Evolutionary conservation across 768 basidiomycete species (phyloP).

Genomic region (Phaeolepiota aurea): DNA sequence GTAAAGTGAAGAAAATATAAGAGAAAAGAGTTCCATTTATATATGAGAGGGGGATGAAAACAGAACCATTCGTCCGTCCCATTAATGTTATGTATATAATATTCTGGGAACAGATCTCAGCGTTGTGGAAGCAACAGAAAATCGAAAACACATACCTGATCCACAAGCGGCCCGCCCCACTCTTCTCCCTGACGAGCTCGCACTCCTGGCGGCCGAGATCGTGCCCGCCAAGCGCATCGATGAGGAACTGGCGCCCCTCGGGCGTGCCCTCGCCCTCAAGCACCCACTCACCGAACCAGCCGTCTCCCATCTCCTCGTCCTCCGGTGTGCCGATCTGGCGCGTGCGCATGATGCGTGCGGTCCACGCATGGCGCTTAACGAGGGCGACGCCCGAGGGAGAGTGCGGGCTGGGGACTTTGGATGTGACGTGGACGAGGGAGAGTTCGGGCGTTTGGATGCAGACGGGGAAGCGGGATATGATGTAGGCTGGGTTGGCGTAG

Average conservation of each 20-base stretch:
- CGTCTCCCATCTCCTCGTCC: slow-evolving; percentile 43
- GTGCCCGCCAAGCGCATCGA: slow-evolving; percentile 43
- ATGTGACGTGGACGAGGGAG: slow-evolving; percentile 34
- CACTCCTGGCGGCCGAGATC: slow-evolving; percentile 22
- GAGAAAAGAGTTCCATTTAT: no score
- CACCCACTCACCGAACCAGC: slow-evolving; percentile 73
- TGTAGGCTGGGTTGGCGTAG: slow-evolving; percentile 24
- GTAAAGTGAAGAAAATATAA: no score
- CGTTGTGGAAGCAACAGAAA: no score
- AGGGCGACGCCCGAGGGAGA: slow-evolving; percentile 51
- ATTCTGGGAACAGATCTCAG: no score
- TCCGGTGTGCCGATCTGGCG: slow-evolving; percentile 16
- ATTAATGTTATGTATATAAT: no score
- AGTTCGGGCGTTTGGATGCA: slow-evolving; percentile 37
- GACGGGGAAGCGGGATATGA: slow-evolving; percentile 25
- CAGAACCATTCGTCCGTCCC: no score
- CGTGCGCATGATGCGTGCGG: slow-evolving; percentile 32
- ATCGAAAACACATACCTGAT: slow-evolving; percentile 37
- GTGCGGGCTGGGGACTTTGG: slow-evolving; percentile 48
- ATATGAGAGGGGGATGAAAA: no score
- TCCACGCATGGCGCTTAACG: slow-evolving; percentile 61
- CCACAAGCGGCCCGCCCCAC: slow-evolving; percentile 53
- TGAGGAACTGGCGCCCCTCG: slow-evolving; percentile 48
- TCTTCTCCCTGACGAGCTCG: slow-evolving; percentile 59
- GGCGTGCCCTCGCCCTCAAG: slow-evolving; percentile 72